These are phyloP conservation scores for Hymenoscyphus fraxineus DNA, from an alignment of 2,329 filamentous ascomycete species.

Conservation along the genomic window DNA sequence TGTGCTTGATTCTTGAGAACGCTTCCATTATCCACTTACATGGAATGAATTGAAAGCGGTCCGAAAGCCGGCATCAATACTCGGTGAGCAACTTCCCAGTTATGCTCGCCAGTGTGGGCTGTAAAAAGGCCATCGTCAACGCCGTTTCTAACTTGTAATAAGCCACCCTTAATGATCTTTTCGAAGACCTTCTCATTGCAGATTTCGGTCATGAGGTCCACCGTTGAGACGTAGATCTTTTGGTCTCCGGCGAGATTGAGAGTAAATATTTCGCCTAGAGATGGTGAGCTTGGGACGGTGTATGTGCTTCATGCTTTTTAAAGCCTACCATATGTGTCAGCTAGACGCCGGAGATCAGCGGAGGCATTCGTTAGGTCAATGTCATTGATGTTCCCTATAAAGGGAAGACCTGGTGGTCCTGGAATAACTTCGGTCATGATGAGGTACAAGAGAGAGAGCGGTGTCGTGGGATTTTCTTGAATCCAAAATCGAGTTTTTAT, in stretches of 20 bases:
- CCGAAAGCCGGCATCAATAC: conserved; percentile 51
- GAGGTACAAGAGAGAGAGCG: background rate
- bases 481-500: background rate
- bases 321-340: conserved; percentile 60
- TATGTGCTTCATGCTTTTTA: background rate
- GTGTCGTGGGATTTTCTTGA: background rate
- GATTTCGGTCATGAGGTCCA: conserved; percentile 57
- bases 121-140: conserved; percentile 66
- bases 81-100: conserved; percentile 65
- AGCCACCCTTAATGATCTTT: conserved; percentile 50
- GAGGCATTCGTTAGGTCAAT: conserved; percentile 57
- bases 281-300: background rate
- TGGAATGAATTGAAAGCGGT: conserved; percentile 55
- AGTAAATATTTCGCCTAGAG: conserved; percentile 50
- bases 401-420: conserved; percentile 58
- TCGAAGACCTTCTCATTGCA: conserved; percentile 64
- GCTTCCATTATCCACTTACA: conserved; percentile 38
- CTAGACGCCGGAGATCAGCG: conserved; percentile 52
- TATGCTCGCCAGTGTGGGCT: conserved; percentile 47
- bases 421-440: conserved; percentile 48
- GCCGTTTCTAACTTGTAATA: conserved; percentile 56
- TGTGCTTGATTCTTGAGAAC: accelerated
- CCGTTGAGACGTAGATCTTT: conserved; percentile 49
- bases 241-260: conserved; percentile 48
- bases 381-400: conserved; percentile 63